phyloP scores from a whole-genome alignment of 768 basidiomycete species.

The Suillus weaverae region DNA sequence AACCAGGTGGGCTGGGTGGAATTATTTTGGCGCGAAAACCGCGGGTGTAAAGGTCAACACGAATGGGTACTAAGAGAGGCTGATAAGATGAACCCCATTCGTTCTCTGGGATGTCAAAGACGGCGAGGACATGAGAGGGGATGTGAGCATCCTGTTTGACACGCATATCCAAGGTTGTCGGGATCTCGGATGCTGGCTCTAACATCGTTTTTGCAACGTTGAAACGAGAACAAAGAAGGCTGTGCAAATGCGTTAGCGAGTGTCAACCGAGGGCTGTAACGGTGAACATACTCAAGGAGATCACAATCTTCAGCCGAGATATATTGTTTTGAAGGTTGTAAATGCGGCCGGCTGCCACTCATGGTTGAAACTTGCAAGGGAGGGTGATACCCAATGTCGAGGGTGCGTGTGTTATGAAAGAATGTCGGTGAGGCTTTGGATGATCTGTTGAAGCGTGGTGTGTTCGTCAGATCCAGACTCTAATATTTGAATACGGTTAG shows the following conservation, averaged over 20 bases:
- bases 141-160: conserved; percentile 44
- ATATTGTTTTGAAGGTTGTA: conserved; percentile 26
- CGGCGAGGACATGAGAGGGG: conserved; percentile 60
- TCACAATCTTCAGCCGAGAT: conserved; percentile 19
- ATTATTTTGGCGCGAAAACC: conserved; percentile 38
- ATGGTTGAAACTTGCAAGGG: conserved; percentile 14
- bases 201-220: conserved; percentile 33
- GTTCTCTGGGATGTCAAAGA: conserved; percentile 34
- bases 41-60: conserved; percentile 45
- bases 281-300: conserved; percentile 29
- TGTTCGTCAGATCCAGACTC: conserved; percentile 23
- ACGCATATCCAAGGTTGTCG: conserved; percentile 48
- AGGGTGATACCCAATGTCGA: conserved; percentile 16
- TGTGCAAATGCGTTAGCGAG: conserved; percentile 17
- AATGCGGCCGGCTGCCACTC: conserved; percentile 22
- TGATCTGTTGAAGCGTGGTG: conserved; percentile 16
- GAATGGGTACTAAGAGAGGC: conserved; percentile 56
- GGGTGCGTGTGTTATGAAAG: conserved; percentile 14
- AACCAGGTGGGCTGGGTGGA: conserved; percentile 33
- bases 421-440: conserved; percentile 6
- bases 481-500: conserved; percentile 16
- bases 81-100: conserved; percentile 30
- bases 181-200: conserved; percentile 31
- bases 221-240: conserved; percentile 33
- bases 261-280: neutral